These are phyloP conservation scores for Thermomucor indicae-seudaticae DNA, from an alignment of 371 early-diverging fungal genomes.

Conservation along the genomic window DNA sequence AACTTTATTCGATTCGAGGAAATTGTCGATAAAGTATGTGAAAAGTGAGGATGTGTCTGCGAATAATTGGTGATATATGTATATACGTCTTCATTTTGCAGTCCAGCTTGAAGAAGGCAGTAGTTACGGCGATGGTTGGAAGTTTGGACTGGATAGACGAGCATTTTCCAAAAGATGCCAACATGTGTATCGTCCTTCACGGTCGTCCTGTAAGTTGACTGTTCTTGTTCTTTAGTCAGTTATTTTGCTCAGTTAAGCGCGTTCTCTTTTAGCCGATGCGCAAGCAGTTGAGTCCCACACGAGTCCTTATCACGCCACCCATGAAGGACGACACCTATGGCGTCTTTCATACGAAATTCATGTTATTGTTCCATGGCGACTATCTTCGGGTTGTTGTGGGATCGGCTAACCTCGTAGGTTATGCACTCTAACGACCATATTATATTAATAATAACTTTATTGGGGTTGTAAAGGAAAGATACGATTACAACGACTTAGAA, in stretches of 20 bases:
- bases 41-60: background rate
- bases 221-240: background rate
- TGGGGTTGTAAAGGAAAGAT: slow-evolving; percentile 16
- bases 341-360: slow-evolving; percentile 40
- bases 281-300: slow-evolving; percentile 15
- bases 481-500: slow-evolving; percentile 42
- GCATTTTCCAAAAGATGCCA: slow-evolving; percentile 28
- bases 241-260: no score
- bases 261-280: slow-evolving; percentile 29
- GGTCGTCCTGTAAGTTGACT: slow-evolving; percentile 31
- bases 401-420: slow-evolving; percentile 47
- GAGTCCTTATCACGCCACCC: slow-evolving; percentile 34
- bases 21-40: slow-evolving; percentile 28
- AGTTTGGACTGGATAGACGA: slow-evolving; percentile 40
- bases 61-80: background rate
- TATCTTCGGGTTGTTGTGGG: slow-evolving; percentile 45
- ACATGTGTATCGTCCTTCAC: slow-evolving; percentile 36
- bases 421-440: no score
- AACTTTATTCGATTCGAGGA: slow-evolving; percentile 30
- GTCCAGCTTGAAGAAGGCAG: slow-evolving; percentile 25
- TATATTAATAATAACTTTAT: background rate
- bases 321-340: slow-evolving; percentile 31
- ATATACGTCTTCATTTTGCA: background rate
- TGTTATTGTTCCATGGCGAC: slow-evolving; percentile 30
- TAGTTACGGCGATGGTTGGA: slow-evolving; percentile 36